Conservation (phyloP, 768 basidiomycete species). For the Stropharia rugosoannulata region DNA sequence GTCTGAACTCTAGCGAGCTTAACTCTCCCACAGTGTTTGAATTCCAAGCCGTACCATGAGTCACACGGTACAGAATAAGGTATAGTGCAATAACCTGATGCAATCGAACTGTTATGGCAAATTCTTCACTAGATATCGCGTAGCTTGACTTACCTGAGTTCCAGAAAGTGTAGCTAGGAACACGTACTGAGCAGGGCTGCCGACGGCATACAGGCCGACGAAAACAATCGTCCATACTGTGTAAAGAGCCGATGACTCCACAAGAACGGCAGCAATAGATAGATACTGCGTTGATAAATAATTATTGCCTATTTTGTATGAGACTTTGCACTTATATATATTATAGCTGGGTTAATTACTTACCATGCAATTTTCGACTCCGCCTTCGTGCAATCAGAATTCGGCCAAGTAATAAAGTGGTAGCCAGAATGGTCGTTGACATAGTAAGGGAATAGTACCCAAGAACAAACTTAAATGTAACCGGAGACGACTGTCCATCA, state of each 20-base stretch:
- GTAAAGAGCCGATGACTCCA: background rate
- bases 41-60: background rate
- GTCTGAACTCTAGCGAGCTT: too few relatives aligned
- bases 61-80: background rate
- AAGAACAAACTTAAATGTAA: background rate
- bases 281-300: background rate
- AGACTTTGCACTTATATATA: background rate
- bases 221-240: background rate
- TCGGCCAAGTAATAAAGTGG: background rate
- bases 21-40: background rate
- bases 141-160: background rate
- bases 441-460: background rate
- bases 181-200: background rate
- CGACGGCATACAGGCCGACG: background rate
- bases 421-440: background rate
- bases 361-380: background rate
- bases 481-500: background rate
- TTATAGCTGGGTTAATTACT: background rate
- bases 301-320: background rate
- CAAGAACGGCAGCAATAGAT: background rate
- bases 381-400: background rate
- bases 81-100: background rate
- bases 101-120: background rate
- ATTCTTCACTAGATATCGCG: background rate
- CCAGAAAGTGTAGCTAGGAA: background rate